Percentiles rank a stretch among this genome's conserved stretches.
Conservation (phyloP, 2,329 filamentous ascomycete genomes). For the Fusarium penzigii region DNA sequence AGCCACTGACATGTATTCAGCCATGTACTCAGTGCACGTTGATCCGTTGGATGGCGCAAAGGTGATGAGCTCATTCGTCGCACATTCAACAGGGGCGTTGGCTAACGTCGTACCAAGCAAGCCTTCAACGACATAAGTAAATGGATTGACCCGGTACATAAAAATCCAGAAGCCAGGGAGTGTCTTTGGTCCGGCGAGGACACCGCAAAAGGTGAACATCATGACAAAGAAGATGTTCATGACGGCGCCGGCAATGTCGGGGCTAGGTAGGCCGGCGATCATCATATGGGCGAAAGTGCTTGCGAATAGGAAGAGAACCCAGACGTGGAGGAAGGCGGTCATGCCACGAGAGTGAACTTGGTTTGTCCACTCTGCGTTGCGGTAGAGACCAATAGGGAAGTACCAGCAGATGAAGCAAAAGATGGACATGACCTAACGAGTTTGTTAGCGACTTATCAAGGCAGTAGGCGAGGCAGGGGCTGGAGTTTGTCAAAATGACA, state of each 20-base stretch:
- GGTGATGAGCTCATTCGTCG: constrained; percentile 56
- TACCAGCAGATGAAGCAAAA: constrained; percentile 68
- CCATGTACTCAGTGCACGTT: constrained; percentile 60
- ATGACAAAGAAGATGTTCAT: constrained; percentile 66
- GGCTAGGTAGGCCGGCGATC: constrained; percentile 62
- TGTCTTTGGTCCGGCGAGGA: constrained; percentile 59
- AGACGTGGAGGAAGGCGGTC: constrained; percentile 64
- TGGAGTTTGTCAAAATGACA: accelerated
- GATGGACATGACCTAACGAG: constrained; percentile 37
- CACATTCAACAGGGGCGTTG: constrained; percentile 60
- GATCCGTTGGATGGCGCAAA: no score
- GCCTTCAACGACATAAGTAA: constrained; percentile 71
- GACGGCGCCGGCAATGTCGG: constrained; percentile 65
- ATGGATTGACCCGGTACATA: constrained; percentile 72
- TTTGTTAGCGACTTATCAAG: constrained; percentile 2
- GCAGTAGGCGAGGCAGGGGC: no score
- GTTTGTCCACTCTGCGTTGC: constrained; percentile 55
- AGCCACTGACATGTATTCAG: constrained; percentile 41
- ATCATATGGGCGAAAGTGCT: constrained; percentile 67
- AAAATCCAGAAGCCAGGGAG: constrained; percentile 78
- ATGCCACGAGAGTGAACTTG: constrained; percentile 50
- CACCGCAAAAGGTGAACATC: constrained; percentile 63
- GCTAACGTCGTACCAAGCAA: constrained; percentile 66
- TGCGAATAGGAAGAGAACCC: constrained; percentile 65
- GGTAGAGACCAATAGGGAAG: constrained; percentile 66